These are phyloP conservation scores for Bipolaris zeicola DNA, from an alignment of 2,329 filamentous ascomycete species.

Conservation along the genomic window DNA sequence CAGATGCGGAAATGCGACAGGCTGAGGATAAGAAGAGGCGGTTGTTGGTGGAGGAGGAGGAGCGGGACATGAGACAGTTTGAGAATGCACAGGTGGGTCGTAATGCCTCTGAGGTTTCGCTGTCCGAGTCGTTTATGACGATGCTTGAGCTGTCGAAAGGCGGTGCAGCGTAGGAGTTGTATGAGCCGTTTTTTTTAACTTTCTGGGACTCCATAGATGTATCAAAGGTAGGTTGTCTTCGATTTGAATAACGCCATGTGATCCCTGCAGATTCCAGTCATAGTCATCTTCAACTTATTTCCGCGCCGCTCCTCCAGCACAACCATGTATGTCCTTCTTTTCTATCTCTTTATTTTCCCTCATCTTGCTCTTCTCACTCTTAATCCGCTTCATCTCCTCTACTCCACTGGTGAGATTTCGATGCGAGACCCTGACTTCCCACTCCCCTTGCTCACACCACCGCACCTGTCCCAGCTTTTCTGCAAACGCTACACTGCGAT, in stretches of 20 bases:
- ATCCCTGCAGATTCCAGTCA: background rate
- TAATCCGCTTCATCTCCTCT: conserved; percentile 1
- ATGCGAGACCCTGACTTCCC: conserved; percentile 13
- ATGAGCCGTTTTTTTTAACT: background rate
- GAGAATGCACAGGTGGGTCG: background rate
- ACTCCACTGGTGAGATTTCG: conserved; percentile 1
- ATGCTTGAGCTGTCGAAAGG: background rate
- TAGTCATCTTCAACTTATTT: background rate
- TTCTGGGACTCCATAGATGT: background rate
- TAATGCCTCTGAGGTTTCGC: background rate
- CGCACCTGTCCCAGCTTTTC: conserved; percentile 13
- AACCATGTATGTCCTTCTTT: background rate
- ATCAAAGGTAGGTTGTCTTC: background rate
- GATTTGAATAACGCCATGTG: background rate
- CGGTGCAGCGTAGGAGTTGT: background rate
- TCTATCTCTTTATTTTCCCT: background rate
- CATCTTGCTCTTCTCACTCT: background rate
- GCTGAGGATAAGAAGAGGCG: background rate
- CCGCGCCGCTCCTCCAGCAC: background rate
- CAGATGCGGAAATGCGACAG: background rate
- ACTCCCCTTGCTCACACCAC: conserved; percentile 7
- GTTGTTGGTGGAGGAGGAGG: background rate
- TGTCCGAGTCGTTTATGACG: background rate
- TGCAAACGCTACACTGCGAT: conserved; percentile 16
- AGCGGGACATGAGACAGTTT: background rate